A percentile compares a stretch with the other conserved stretches of the same genome.
Evolutionary conservation across 768 basidiomycete species (phyloP).

Genomic region (Xerocomus potaroensis): DNA sequence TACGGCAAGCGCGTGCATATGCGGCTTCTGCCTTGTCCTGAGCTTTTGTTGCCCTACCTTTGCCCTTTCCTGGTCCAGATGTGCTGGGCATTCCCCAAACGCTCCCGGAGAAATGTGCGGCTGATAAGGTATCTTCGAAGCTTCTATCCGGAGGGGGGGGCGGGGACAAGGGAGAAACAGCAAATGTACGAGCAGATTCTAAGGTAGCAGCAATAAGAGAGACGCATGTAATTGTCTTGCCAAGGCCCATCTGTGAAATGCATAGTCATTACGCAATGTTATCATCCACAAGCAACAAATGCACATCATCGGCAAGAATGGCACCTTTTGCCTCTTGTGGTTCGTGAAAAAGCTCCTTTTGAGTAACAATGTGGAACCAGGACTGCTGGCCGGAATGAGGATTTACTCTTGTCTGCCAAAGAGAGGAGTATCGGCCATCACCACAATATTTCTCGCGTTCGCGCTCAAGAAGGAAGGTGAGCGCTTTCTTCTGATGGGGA

Average conservation of each 20-base stretch:
- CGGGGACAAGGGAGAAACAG: conserved; percentile 46
- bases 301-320: conserved; percentile 94
- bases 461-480: conserved; percentile 91
- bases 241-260: conserved; percentile 83
- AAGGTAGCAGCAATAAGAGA: conserved; percentile 90
- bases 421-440: conserved; percentile 61
- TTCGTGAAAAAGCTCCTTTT: conserved; percentile 62
- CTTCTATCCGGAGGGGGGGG: conserved; percentile 39
- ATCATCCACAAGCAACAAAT: conserved; percentile 28
- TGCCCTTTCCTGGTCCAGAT: conserved; percentile 44
- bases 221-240: conserved; percentile 95
- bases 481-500: conserved; percentile 97
- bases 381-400: conserved; percentile 40
- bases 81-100: conserved; percentile 83
- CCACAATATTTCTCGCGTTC: conserved; percentile 58
- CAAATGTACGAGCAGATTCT: conserved; percentile 62
- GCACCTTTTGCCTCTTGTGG: conserved; percentile 79
- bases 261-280: conserved; percentile 11
- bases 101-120: conserved; percentile 65
- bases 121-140: conserved; percentile 34
- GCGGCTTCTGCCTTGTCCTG: conserved; percentile 72
- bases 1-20: conserved; percentile 63
- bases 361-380: conserved; percentile 86
- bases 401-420: conserved; percentile 63
- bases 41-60: conserved; percentile 60